A percentile compares a stretch with the other conserved stretches of the same genome.
Evolutionary conservation across 805 yeast species (phyloP).

Genomic region (Dipodascopsis tothii): DNA sequence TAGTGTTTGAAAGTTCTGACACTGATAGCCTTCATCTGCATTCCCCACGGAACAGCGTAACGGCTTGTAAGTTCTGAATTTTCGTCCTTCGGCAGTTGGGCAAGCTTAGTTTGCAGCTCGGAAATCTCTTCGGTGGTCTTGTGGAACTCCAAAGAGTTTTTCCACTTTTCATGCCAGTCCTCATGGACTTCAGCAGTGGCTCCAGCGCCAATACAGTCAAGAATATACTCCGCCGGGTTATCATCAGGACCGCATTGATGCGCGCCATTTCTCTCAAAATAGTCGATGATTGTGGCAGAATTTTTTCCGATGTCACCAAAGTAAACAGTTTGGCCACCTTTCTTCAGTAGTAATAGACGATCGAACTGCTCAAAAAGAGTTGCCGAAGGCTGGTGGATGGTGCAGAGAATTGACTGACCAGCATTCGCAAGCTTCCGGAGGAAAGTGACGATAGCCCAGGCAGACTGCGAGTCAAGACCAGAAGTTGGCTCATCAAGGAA

Average conservation of each 20-base stretch:
- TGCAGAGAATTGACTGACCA: slow-evolving; percentile 69
- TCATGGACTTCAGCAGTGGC: slow-evolving; percentile 55
- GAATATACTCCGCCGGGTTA: slow-evolving; percentile 71
- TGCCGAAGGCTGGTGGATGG: slow-evolving; percentile 75
- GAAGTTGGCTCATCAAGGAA: slow-evolving; percentile 66
- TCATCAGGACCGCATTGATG: slow-evolving; percentile 51
- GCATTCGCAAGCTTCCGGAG: slow-evolving; percentile 60
- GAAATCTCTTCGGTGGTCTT: slow-evolving; percentile 33
- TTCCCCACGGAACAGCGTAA: slow-evolving; percentile 43
- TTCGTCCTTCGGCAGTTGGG: slow-evolving; percentile 23
- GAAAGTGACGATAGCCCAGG: slow-evolving; percentile 65
- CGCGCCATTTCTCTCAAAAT: slow-evolving; percentile 66
- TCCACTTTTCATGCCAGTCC: slow-evolving; percentile 64
- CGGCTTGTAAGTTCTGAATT: slow-evolving; percentile 24
- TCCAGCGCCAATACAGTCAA: slow-evolving; percentile 73
- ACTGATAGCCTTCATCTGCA: slow-evolving; percentile 39
- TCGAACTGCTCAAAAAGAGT: slow-evolving; percentile 60
- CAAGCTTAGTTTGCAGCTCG: slow-evolving; percentile 29
- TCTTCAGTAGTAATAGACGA: slow-evolving; percentile 56
- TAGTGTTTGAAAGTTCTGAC: slow-evolving; percentile 39
- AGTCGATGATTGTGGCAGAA: slow-evolving; percentile 49
- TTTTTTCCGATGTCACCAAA: slow-evolving; percentile 72
- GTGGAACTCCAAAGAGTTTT: slow-evolving; percentile 38
- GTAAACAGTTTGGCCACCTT: slow-evolving; percentile 74
- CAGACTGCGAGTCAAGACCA: slow-evolving; percentile 54